Conservation (phyloP, 2,329 filamentous ascomycete genomes). For the Colletotrichum higginsianum region DNA sequence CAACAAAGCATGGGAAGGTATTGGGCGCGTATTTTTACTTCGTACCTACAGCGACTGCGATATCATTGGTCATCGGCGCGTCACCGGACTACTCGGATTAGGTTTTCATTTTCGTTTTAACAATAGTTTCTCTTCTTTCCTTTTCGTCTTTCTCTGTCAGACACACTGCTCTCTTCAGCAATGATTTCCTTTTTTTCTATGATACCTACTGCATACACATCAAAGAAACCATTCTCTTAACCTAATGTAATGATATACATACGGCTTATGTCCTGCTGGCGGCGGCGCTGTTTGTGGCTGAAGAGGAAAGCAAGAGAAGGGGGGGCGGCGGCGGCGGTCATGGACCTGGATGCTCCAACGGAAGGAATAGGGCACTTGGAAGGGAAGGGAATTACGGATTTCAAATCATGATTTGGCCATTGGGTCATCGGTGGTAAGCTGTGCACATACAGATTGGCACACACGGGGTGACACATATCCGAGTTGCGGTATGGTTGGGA, state of each 20-base stretch:
- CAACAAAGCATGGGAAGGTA: constrained; percentile 12
- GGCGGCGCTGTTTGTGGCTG: constrained; percentile 40
- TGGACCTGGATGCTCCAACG: constrained; percentile 19
- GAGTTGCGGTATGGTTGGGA: not conserved
- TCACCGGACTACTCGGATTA: constrained; percentile 11
- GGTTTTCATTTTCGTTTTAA: constrained; percentile 5
- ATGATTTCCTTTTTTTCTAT: constrained; percentile 23
- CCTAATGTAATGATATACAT: constrained; percentile 43
- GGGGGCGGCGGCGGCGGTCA: not conserved
- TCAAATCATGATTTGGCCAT: not conserved
- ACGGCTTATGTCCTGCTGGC: constrained; percentile 38
- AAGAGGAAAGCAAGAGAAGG: not conserved
- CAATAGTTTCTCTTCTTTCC: constrained; percentile 23
- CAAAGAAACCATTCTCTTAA: constrained; percentile 31
- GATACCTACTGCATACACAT: constrained; percentile 40
- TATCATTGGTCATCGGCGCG: constrained; percentile 22
- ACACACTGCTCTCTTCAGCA: constrained; percentile 8
- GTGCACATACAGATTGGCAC: not conserved
- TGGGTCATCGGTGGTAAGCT: not conserved
- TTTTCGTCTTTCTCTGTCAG: not conserved
- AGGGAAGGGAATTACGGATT: not conserved
- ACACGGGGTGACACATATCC: not conserved
- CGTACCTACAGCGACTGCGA: constrained; percentile 30
- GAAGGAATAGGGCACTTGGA: constrained; percentile 6
- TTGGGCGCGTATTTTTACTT: constrained; percentile 5